Evolutionary conservation across 306 rosid genomes (phyloP).

Genomic region (Fragaria ananassa): DNA sequence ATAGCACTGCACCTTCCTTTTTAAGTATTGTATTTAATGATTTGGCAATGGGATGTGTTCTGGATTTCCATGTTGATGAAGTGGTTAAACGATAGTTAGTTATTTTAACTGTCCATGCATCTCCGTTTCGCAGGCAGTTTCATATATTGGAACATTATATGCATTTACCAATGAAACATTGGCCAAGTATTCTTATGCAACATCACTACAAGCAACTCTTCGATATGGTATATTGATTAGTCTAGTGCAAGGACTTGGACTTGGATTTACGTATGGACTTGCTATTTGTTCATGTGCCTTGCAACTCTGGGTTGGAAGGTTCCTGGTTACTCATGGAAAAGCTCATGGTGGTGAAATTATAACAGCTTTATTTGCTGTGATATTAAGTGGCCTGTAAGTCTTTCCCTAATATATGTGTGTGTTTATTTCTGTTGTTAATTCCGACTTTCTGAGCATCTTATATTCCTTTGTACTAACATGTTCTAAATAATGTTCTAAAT

Average conservation of each 20-base stretch:
- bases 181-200: constrained; percentile 97
- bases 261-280: constrained; percentile 98
- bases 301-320: constrained; percentile 98
- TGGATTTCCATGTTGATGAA: constrained; percentile 20
- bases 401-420: not conserved
- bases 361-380: constrained; percentile 92
- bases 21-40: not conserved
- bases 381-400: constrained; percentile 98
- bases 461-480: constrained; percentile 29
- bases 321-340: constrained; percentile 47
- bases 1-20: not conserved
- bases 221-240: constrained; percentile 98
- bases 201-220: constrained; percentile 96
- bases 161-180: constrained; percentile 96
- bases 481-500: constrained; percentile 11
- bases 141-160: constrained; percentile 80
- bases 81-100: constrained; percentile 3
- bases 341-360: constrained; percentile 98
- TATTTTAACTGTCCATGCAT: constrained; percentile 33
- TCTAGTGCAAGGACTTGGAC: constrained; percentile 99
- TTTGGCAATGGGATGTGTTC: not conserved
- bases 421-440: not conserved
- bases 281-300: constrained; percentile 99
- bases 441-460: constrained; percentile 6
- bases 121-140: constrained; percentile 79